Percentiles rank a stretch among this genome's conserved stretches.
Conservation (phyloP, 2,329 filamentous ascomycete species). For the Pleomassaria siparia region DNA sequence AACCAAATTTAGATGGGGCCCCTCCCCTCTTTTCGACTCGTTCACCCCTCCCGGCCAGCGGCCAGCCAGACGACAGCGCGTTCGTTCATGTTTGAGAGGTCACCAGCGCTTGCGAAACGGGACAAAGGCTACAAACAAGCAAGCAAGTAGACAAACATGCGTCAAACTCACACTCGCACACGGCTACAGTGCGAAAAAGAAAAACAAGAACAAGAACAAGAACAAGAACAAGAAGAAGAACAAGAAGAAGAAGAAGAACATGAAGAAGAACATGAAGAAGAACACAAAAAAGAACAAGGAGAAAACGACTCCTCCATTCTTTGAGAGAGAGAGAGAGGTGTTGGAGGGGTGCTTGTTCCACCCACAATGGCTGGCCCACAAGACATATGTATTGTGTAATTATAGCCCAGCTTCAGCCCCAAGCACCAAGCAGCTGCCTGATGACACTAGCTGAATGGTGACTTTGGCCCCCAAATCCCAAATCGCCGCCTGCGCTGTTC, state of each 20-base stretch:
- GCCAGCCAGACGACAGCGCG: background rate
- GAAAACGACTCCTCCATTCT: no score
- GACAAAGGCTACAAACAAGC: no score
- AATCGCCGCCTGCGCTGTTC: constrained; percentile 13
- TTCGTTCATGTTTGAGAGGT: constrained; percentile 2
- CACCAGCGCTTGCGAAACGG: constrained; percentile 4
- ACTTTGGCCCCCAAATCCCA: constrained; percentile 22
- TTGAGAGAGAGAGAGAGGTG: no score
- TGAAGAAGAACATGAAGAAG: no score
- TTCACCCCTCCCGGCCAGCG: no score
- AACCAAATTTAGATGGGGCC: constrained; percentile 11
- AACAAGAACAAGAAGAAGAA: no score
- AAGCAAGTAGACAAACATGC: constrained; percentile 8
- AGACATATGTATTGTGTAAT: no score
- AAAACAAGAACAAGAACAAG: no score
- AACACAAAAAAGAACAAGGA: no score
- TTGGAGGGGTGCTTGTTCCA: no score
- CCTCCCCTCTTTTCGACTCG: constrained; percentile 7
- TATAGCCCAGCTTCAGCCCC: constrained; percentile 8
- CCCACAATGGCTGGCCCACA: constrained; percentile 12
- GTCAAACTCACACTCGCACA: constrained; percentile 9
- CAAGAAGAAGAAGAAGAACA: no score
- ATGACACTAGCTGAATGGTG: constrained; percentile 13
- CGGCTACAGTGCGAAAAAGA: no score
- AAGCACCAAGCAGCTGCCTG: constrained; percentile 25